Conservation (phyloP, 805 yeast species). For the Tetrapisispora phaffii region DNA sequence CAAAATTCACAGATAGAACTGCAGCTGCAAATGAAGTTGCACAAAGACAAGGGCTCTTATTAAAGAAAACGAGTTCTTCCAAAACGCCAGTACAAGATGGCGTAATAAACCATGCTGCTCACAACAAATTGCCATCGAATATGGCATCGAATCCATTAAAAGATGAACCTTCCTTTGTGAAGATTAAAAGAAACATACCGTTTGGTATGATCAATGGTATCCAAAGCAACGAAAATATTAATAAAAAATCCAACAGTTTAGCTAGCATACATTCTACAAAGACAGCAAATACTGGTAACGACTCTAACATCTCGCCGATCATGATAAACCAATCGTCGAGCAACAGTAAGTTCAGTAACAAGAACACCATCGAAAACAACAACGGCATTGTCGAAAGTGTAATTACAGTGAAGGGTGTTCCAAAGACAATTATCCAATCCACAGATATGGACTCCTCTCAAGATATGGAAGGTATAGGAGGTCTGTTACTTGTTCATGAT, state of each 20-base stretch:
- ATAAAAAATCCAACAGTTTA: neutral
- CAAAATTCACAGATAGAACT: neutral
- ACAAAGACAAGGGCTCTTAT: neutral
- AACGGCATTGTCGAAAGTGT: slow-evolving; percentile 65
- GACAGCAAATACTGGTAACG: neutral
- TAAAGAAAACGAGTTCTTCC: neutral
- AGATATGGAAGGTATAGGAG: neutral
- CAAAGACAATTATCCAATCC: slow-evolving; percentile 75
- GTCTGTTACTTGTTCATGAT: neutral
- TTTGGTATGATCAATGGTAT: slow-evolving; percentile 20
- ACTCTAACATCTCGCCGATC: neutral
- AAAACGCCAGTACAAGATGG: neutral
- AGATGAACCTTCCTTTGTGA: slow-evolving; percentile 54
- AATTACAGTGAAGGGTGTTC: slow-evolving; percentile 74
- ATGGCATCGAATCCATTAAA: slow-evolving; percentile 62
- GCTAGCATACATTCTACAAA: neutral
- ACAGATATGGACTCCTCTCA: slow-evolving; percentile 15
- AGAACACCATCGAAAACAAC: slow-evolving; percentile 6
- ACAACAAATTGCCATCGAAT: slow-evolving; percentile 32
- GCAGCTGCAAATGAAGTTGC: neutral
- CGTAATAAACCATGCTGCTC: slow-evolving; percentile 2
- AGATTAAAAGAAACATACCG: slow-evolving; percentile 41
- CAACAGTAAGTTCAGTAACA: slow-evolving; percentile 6
- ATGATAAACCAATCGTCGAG: neutral
- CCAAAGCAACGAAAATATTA: neutral